Conservation (phyloP, 164 flowering plant species). For the Paratinospora sagittata region DNA sequence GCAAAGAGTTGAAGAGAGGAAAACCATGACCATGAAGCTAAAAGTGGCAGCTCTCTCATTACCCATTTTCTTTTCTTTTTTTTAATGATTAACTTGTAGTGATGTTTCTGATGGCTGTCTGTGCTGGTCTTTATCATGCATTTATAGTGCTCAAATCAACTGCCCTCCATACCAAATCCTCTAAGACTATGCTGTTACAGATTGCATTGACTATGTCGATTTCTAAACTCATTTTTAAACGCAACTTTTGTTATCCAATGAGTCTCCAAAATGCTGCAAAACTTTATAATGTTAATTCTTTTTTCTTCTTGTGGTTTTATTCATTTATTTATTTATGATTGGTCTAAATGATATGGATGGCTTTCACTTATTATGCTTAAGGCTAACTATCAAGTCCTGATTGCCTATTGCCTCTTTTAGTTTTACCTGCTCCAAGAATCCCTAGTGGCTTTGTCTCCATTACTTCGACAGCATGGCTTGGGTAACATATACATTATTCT, state of each 20-base stretch:
- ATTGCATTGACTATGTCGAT: constrained; percentile 1
- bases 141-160: constrained; percentile 17
- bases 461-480: not conserved
- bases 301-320: no score
- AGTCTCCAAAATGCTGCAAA: no score
- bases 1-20: constrained; percentile 33
- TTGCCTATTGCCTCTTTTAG: constrained; percentile 4
- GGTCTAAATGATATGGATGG: no score
- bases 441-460: constrained; percentile 3
- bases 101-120: not conserved
- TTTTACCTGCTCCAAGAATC: constrained; percentile 7
- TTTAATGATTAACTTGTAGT: no score
- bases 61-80: constrained; percentile 26
- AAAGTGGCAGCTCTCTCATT: constrained; percentile 13
- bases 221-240: no score
- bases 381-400: no score
- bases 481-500: not conserved
- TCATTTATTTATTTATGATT: no score
- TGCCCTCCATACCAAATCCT: constrained; percentile 32
- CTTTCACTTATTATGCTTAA: no score
- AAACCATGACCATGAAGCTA: constrained; percentile 17
- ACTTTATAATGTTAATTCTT: no score
- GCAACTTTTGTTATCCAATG: no score
- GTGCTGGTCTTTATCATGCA: constrained; percentile 9
- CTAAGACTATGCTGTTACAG: constrained; percentile 14